These are phyloP conservation scores for Zalaria obscura DNA, from an alignment of 2,329 filamentous ascomycete species.

Conservation along the genomic window DNA sequence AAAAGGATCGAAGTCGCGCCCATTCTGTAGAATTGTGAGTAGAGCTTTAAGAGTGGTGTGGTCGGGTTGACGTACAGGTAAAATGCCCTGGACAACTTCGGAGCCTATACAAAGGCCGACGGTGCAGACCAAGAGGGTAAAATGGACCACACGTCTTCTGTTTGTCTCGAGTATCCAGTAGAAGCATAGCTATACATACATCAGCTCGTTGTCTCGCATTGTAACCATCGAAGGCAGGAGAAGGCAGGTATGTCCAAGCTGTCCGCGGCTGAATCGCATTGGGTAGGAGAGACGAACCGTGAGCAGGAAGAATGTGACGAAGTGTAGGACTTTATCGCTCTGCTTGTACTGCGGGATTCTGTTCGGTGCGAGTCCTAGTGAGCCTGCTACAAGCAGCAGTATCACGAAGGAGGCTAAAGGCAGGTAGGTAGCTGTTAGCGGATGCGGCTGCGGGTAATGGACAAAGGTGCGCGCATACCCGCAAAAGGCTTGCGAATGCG, in stretches of 20 bases:
- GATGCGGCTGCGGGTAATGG: neutral
- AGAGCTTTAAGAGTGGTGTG: neutral
- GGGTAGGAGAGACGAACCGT: conserved; percentile 38
- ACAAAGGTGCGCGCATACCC: conserved; percentile 43
- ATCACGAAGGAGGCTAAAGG: conserved; percentile 32
- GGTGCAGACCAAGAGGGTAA: conserved; percentile 72
- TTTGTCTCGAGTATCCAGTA: conserved; percentile 96
- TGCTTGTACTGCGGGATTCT: conserved; percentile 47
- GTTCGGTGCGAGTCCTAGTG: conserved; percentile 58
- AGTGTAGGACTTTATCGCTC: conserved; percentile 75
- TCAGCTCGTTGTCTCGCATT: neutral
- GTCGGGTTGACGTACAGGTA: conserved; percentile 43
- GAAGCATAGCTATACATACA: conserved; percentile 43
- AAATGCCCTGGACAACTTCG: conserved; percentile 59
- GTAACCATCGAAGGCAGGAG: neutral
- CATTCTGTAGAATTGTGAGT: conserved; percentile 20
- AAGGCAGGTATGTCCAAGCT: too few relatives aligned
- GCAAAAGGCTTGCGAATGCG: conserved; percentile 81
- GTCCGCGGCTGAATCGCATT: too few relatives aligned
- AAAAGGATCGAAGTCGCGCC: conserved; percentile 54
- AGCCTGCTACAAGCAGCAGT: conserved; percentile 58
- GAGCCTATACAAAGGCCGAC: conserved; percentile 56
- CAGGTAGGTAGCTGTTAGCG: conserved; percentile 5
- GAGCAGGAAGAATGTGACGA: conserved; percentile 77
- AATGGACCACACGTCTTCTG: conserved; percentile 68